Conservation (phyloP, 345 rosid genomes). For the Jatropha curcas region DNA sequence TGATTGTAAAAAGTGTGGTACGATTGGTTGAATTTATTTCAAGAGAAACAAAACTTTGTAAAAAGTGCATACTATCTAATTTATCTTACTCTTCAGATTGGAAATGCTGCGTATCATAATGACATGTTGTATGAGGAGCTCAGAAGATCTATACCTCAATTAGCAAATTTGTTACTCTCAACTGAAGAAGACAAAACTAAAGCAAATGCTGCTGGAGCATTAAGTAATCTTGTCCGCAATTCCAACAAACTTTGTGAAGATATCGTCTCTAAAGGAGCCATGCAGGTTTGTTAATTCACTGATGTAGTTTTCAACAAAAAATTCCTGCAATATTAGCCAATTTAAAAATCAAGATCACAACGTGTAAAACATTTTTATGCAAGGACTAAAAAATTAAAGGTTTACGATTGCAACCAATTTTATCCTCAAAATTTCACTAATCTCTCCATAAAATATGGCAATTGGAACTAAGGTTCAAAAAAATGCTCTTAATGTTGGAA, state of each 20-base stretch:
- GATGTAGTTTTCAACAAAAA: background rate
- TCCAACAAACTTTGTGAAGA: conserved; percentile 89
- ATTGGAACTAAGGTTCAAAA: too few relatives aligned
- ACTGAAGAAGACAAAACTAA: conserved; percentile 94
- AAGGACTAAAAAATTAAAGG: too few relatives aligned
- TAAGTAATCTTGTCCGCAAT: conserved; percentile 96
- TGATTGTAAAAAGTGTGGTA: background rate
- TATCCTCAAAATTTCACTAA: too few relatives aligned
- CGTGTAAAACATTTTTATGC: background rate
- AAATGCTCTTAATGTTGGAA: too few relatives aligned
- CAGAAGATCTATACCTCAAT: conserved; percentile 78
- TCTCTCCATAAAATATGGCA: too few relatives aligned
- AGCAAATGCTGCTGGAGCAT: conserved; percentile 96
- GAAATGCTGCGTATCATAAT: conserved; percentile 92
- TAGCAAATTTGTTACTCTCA: conserved; percentile 68
- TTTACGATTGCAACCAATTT: too few relatives aligned
- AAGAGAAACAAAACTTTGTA: background rate
- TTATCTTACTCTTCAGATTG: conserved; percentile 51
- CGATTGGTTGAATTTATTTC: background rate
- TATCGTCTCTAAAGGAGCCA: conserved; percentile 83
- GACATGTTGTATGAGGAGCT: conserved; percentile 81
- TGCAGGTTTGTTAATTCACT: conserved; percentile 58
- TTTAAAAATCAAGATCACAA: background rate
- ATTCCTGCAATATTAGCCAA: background rate
- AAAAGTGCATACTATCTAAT: background rate